Conservation (phyloP, 2,329 filamentous ascomycete species). For the Juglanconis juglandina region DNA sequence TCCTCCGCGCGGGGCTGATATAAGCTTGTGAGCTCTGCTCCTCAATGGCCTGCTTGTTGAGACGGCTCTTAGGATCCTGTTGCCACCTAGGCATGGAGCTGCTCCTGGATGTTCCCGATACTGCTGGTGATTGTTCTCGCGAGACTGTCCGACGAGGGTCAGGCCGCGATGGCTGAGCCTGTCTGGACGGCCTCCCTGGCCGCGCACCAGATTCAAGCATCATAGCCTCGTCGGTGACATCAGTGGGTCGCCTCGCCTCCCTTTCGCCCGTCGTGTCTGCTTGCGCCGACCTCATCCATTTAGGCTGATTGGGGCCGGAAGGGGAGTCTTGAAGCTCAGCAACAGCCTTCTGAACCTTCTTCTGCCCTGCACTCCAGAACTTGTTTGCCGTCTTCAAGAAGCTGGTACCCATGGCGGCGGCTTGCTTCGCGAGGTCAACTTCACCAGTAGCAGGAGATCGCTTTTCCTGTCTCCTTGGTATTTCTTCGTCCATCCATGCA, state of each 20-base stretch:
- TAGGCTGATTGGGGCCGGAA: slow-evolving; percentile 77
- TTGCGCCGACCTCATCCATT: slow-evolving; percentile 85
- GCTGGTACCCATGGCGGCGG: slow-evolving; percentile 76
- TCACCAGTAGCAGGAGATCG: slow-evolving; percentile 57
- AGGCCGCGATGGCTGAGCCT: slow-evolving; percentile 30
- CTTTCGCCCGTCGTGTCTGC: slow-evolving; percentile 35
- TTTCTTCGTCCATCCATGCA: slow-evolving; percentile 61
- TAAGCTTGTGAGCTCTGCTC: slow-evolving; percentile 81
- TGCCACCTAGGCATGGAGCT: slow-evolving; percentile 57
- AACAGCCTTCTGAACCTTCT: slow-evolving; percentile 87
- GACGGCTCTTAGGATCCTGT: slow-evolving; percentile 57
- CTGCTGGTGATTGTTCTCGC: slow-evolving; percentile 49
- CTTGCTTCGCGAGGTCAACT: slow-evolving; percentile 74
- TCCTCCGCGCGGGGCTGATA: slow-evolving; percentile 79
- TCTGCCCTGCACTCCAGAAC: slow-evolving; percentile 91
- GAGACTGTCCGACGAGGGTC: slow-evolving; percentile 27
- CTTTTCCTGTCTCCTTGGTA: slow-evolving; percentile 49
- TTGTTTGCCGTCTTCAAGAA: slow-evolving; percentile 93
- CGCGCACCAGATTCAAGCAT: slow-evolving; percentile 69
- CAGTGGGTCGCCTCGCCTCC: slow-evolving; percentile 30
- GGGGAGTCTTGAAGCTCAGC: slow-evolving; percentile 74
- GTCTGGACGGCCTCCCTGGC: slow-evolving; percentile 41
- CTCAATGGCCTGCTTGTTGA: slow-evolving; percentile 72
- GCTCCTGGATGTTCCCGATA: slow-evolving; percentile 41
- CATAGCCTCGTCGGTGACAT: slow-evolving; percentile 69